phyloP scores from a whole-genome alignment of 139 green algal genomes.

The Chlamydomonas incerta region DNA sequence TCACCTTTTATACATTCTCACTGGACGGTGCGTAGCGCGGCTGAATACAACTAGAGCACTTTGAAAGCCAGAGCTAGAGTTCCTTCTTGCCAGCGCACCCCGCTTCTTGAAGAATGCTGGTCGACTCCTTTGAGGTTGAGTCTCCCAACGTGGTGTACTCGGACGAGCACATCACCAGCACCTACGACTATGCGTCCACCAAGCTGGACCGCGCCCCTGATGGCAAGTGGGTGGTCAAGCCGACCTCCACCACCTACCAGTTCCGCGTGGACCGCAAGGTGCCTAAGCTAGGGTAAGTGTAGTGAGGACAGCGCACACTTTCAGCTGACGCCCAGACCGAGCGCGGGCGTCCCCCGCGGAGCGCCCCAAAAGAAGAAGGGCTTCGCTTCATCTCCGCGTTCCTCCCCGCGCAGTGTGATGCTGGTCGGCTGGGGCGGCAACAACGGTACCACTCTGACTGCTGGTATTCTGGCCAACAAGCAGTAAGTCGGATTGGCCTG shows the following conservation, averaged over 20 bases:
- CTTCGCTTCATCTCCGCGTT: not conserved
- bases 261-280: constrained; percentile 89
- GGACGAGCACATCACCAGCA: constrained; percentile 83
- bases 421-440: constrained; percentile 98
- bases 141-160: constrained; percentile 88
- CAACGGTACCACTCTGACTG: constrained; percentile 97
- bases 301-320: no score
- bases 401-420: constrained; percentile 89
- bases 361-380: not conserved
- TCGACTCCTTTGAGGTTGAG: constrained; percentile 90
- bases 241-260: constrained; percentile 78
- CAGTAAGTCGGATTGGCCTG: constrained; percentile 72
- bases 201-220: constrained; percentile 70
- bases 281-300: constrained; percentile 92
- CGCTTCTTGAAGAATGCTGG: constrained; percentile 72
- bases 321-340: no score
- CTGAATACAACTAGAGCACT: no score
- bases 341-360: not conserved
- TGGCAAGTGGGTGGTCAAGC: constrained; percentile 84
- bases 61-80: no score
- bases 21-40: no score
- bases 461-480: constrained; percentile 97
- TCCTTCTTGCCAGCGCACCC: not conserved
- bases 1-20: no score
- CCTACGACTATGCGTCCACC: constrained; percentile 91